phyloP scores from a whole-genome alignment of 345 rosid species.

The Noccaea caerulescens region DNA sequence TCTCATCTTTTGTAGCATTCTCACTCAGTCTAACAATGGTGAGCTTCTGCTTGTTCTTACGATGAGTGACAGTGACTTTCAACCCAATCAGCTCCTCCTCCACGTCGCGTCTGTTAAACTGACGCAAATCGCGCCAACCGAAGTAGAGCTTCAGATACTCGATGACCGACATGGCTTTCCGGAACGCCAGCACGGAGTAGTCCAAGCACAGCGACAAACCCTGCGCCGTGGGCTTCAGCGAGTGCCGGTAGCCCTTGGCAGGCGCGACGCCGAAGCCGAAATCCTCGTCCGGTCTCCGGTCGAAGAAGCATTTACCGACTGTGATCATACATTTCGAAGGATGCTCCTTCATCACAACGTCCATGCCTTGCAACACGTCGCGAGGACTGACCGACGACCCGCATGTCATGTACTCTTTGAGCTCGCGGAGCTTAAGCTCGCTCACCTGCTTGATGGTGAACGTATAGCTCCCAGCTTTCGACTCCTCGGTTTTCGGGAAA shows the following conservation, averaged over 20 bases:
- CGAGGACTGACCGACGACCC: constrained; percentile 52
- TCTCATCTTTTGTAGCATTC: constrained; percentile 43
- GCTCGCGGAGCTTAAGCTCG: constrained; percentile 58
- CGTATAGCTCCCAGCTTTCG: constrained; percentile 41
- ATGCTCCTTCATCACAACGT: constrained; percentile 93
- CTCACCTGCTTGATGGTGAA: constrained; percentile 65
- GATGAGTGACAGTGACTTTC: constrained; percentile 71
- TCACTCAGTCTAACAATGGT: constrained; percentile 57
- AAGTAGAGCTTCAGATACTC: constrained; percentile 61
- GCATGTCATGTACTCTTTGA: constrained; percentile 65
- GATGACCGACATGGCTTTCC: constrained; percentile 60
- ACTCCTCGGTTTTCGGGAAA: constrained; percentile 53
- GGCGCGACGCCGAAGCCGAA: constrained; percentile 67
- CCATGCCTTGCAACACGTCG: constrained; percentile 85
- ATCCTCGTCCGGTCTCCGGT: constrained; percentile 44
- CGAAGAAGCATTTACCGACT: constrained; percentile 65
- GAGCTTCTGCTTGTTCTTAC: constrained; percentile 64
- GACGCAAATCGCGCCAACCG: constrained; percentile 34
- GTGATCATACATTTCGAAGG: constrained; percentile 64
- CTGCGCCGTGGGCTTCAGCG: constrained; percentile 78
- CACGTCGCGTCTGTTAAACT: constrained; percentile 46
- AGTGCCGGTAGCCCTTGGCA: constrained; percentile 70
- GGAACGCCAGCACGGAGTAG: constrained; percentile 74
- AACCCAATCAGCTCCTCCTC: constrained; percentile 55
- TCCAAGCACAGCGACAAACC: constrained; percentile 76